Evolutionary conservation across 1,284 basidiomycete species (phyloP).

Genomic region (Schizophyllum amplum): DNA sequence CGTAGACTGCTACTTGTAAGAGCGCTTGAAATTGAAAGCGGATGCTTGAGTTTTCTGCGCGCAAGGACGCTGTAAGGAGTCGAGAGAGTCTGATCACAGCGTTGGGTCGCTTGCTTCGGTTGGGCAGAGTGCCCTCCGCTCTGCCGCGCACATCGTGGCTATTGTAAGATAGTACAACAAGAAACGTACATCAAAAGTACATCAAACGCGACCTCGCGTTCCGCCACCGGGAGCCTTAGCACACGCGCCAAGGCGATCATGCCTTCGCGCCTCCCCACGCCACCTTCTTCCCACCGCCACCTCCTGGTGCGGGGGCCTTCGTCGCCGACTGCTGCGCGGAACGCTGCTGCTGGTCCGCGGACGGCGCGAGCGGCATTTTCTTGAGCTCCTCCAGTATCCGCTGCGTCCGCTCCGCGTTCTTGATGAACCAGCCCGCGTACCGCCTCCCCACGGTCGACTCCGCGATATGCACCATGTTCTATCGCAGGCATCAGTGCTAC

Average conservation of each 20-base stretch:
- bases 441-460: constrained; percentile 89
- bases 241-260: constrained; percentile 1
- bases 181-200: not conserved
- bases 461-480: constrained; percentile 95
- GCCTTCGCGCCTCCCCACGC: constrained; percentile 55
- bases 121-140: too few species aligned
- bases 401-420: constrained; percentile 86
- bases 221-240: too few species aligned
- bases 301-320: constrained; percentile 17
- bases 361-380: constrained; percentile 45
- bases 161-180: not conserved
- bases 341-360: constrained; percentile 12
- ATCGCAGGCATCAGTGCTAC: not conserved
- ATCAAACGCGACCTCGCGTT: not conserved
- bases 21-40: too few species aligned
- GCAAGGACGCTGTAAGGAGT: too few species aligned
- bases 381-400: constrained; percentile 76
- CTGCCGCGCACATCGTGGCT: too few species aligned
- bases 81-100: too few species aligned
- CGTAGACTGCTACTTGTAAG: too few species aligned
- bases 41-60: too few species aligned
- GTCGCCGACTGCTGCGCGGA: constrained; percentile 13
- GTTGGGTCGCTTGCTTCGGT: too few species aligned
- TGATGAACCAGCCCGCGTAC: constrained; percentile 96
- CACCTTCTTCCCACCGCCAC: constrained; percentile 35